Evolutionary conservation across 2,329 filamentous ascomycete species (phyloP).

Genomic region (Monosporascus sp.): DNA sequence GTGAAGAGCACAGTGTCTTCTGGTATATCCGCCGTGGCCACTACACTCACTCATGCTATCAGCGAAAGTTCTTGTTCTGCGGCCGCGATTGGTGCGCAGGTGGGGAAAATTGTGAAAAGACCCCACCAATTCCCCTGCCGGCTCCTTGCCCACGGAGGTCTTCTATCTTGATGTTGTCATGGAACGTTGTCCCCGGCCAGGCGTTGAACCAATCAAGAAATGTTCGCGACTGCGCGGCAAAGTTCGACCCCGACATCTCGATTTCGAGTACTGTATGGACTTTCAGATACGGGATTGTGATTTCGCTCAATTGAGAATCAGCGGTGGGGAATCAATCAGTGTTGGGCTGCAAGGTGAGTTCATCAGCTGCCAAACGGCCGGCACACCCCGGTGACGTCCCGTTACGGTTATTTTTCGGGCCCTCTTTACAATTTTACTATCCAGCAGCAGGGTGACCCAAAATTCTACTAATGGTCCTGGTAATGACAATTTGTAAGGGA

Average conservation of each 20-base stretch:
- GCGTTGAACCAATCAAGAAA: slow-evolving; percentile 52
- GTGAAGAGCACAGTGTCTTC: slow-evolving; percentile 75
- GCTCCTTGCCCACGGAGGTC: slow-evolving; percentile 46
- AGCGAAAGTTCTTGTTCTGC: slow-evolving; percentile 1
- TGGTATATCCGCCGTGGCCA: slow-evolving; percentile 63
- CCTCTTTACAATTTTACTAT: too few species aligned
- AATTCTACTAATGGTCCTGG: too few species aligned
- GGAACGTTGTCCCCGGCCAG: slow-evolving; percentile 48
- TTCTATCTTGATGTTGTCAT: slow-evolving; percentile 43
- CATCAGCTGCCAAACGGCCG: not conserved
- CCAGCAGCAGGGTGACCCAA: too few species aligned
- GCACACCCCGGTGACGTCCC: not conserved
- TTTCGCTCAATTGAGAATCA: not conserved
- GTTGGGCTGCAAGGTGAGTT: not conserved
- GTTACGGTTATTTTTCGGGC: too few species aligned
- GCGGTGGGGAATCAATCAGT: not conserved
- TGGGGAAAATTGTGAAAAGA: not conserved
- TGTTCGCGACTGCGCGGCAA: slow-evolving; percentile 35
- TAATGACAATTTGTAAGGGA: too few species aligned
- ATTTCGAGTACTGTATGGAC: slow-evolving; percentile 4
- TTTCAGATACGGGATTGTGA: not conserved
- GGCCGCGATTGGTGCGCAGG: not conserved
- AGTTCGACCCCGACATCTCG: slow-evolving; percentile 29
- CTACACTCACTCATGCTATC: slow-evolving; percentile 34
- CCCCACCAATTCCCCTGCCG: slow-evolving; percentile 50